phyloP scores from a whole-genome alignment of 352 stramenopile species.

The Albugo laibachii region DNA sequence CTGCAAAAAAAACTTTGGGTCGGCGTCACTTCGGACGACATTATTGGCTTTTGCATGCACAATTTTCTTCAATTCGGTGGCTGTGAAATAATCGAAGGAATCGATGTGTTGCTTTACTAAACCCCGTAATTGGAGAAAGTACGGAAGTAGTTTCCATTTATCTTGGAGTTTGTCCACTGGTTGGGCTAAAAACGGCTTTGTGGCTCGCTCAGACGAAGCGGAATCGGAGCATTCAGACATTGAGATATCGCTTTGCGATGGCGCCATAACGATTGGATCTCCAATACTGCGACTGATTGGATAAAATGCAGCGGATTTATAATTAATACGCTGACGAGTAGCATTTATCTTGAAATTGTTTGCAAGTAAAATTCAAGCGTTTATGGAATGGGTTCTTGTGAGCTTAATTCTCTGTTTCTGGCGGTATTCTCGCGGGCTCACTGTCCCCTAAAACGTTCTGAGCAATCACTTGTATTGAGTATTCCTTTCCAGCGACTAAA shows the following conservation, averaged over 20 bases:
- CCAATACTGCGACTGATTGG: too few relatives aligned
- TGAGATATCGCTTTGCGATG: too few relatives aligned
- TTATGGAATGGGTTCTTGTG: too few relatives aligned
- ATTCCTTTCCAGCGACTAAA: constrained; percentile 41
- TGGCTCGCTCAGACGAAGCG: too few relatives aligned
- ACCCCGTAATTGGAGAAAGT: constrained; percentile 89
- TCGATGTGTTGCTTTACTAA: constrained; percentile 98
- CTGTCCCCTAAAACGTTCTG: constrained; percentile 1
- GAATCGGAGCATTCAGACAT: too few relatives aligned
- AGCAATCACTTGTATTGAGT: constrained; percentile 35
- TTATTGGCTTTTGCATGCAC: constrained; percentile 87
- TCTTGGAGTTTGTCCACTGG: constrained; percentile 71
- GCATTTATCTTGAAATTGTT: too few relatives aligned
- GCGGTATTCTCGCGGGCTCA: too few relatives aligned
- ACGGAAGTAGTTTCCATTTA: constrained; percentile 97
- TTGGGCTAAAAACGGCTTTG: constrained; percentile 17
- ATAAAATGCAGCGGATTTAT: too few relatives aligned
- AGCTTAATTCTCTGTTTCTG: too few relatives aligned
- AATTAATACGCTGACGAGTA: too few relatives aligned
- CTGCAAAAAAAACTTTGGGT: constrained; percentile 97
- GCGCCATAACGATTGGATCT: too few relatives aligned
- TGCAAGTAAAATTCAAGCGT: too few relatives aligned
- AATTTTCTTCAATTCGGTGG: constrained; percentile 97
- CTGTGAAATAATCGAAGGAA: constrained; percentile 99
- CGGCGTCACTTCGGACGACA: constrained; percentile 80